phyloP scores from a whole-genome alignment of 31 red algal species.

The Porphyra umbilicalis region DNA sequence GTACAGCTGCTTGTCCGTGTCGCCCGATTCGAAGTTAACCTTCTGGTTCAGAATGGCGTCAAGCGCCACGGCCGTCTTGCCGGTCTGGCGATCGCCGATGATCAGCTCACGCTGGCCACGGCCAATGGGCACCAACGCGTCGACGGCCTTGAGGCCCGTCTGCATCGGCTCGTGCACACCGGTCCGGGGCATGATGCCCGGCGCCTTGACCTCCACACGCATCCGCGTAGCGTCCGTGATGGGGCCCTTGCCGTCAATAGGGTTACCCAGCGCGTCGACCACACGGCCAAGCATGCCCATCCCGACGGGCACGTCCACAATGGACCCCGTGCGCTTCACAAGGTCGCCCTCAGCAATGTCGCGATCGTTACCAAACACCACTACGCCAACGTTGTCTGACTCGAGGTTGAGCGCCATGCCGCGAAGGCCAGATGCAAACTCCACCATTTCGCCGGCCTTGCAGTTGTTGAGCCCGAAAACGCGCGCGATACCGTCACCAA shows the following conservation, averaged over 20 bases:
- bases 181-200: constrained; percentile 97
- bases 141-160: constrained; percentile 95
- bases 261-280: constrained; percentile 95
- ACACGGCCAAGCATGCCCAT: constrained; percentile 93
- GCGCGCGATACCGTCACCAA: constrained; percentile 99
- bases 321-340: constrained; percentile 90
- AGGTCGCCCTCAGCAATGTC: constrained; percentile 90
- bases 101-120: constrained; percentile 99
- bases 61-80: constrained; percentile 96
- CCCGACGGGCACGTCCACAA: constrained; percentile 94
- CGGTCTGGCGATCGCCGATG: constrained; percentile 99
- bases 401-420: constrained; percentile 99
- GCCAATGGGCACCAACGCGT: constrained; percentile 95
- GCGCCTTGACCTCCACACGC: constrained; percentile 99
- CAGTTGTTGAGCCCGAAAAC: constrained; percentile 94
- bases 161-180: constrained; percentile 98
- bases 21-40: constrained; percentile 47
- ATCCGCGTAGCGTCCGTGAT: constrained; percentile 64
- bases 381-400: constrained; percentile 87
- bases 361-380: constrained; percentile 98
- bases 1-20: constrained; percentile 80
- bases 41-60: constrained; percentile 97
- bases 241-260: constrained; percentile 96
- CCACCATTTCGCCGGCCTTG: constrained; percentile 98
- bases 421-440: constrained; percentile 90